phyloP scores from a whole-genome alignment of 306 rosid species.

The Fragaria iinumae region DNA sequence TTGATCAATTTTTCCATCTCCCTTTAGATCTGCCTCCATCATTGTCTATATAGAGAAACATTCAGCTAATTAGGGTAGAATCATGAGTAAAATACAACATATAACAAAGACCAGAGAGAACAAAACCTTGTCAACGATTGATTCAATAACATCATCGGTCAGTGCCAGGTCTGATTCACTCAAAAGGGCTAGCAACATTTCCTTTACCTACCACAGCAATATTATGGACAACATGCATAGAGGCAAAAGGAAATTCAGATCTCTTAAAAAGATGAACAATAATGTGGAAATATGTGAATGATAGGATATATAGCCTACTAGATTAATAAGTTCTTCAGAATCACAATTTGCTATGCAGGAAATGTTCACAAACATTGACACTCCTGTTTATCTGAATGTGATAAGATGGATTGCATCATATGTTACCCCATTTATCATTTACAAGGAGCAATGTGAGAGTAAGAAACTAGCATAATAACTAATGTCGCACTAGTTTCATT shows the following conservation, averaged over 20 bases:
- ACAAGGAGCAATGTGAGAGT: neutral
- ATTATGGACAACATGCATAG: constrained; percentile 4
- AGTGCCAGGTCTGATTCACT: constrained; percentile 53
- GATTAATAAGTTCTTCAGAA: neutral
- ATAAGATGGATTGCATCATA: neutral
- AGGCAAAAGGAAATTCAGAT: neutral
- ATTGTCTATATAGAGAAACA: constrained; percentile 41
- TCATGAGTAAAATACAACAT: constrained; percentile 6
- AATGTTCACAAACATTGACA: neutral
- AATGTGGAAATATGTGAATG: neutral
- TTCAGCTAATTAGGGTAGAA: constrained; percentile 1
- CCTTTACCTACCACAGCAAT: constrained; percentile 51
- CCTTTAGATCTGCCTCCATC: constrained; percentile 59
- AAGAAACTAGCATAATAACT: neutral
- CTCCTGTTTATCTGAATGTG: neutral
- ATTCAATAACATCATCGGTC: constrained; percentile 49
- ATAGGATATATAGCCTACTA: neutral
- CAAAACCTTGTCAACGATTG: constrained; percentile 62
- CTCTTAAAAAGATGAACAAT: neutral
- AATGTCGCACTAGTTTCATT: neutral
- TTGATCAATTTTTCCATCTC: constrained; percentile 68
- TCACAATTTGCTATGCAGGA: neutral
- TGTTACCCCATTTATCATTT: neutral
- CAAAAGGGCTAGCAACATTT: constrained; percentile 67
- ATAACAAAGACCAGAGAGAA: neutral